A percentile compares a stretch with the other conserved stretches of the same genome.
These are phyloP conservation scores for Wickerhamomyces ciferrii DNA, from an alignment of 805 yeast species.

Conservation along the genomic window DNA sequence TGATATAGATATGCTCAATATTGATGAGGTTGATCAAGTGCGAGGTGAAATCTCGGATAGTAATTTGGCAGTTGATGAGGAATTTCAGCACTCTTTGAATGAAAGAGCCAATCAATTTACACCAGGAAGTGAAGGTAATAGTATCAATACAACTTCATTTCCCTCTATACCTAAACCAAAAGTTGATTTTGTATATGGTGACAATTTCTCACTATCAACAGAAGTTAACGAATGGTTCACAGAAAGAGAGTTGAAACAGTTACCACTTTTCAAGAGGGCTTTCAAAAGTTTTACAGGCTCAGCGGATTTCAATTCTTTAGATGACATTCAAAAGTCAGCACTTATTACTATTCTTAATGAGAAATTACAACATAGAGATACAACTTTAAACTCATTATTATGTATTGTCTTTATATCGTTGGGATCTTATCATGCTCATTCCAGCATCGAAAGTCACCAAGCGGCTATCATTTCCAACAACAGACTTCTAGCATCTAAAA, in stretches of 20 bases:
- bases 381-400: background rate
- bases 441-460: constrained; percentile 12
- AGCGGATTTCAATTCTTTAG: constrained; percentile 8
- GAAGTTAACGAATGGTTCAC: constrained; percentile 48
- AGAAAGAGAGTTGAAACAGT: constrained; percentile 18
- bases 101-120: constrained; percentile 30
- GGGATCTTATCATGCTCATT: constrained; percentile 16
- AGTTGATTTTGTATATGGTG: constrained; percentile 37
- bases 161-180: constrained; percentile 33
- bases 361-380: background rate
- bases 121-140: constrained; percentile 6
- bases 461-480: constrained; percentile 18
- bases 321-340: background rate
- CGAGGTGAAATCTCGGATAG: constrained; percentile 27
- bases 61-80: constrained; percentile 27
- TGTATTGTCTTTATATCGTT: constrained; percentile 21
- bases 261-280: background rate
- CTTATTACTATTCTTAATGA: background rate
- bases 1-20: constrained; percentile 26
- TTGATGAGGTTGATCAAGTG: constrained; percentile 41
- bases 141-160: constrained; percentile 12
- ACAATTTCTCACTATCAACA: constrained; percentile 26
- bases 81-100: constrained; percentile 25
- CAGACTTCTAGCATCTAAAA: constrained; percentile 8
- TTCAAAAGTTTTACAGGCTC: background rate